These are phyloP conservation scores for Colletotrichum shisoi DNA, from an alignment of 2,329 filamentous ascomycete genomes.

Conservation along the genomic window DNA sequence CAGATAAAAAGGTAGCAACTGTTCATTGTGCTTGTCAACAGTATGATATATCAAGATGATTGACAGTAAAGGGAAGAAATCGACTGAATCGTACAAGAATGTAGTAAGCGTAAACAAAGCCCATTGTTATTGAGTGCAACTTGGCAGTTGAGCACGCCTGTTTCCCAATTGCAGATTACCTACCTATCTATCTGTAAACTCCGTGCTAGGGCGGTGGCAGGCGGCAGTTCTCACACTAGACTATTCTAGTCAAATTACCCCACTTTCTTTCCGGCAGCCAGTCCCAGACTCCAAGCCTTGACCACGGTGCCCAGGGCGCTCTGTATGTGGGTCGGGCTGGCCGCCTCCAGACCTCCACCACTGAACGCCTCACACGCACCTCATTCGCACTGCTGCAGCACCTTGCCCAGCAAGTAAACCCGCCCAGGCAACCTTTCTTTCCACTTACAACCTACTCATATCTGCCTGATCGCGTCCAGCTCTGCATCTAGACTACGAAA, in stretches of 20 bases:
- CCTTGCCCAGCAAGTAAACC: constrained; percentile 11
- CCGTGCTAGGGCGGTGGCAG: constrained; percentile 7
- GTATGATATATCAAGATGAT: background rate
- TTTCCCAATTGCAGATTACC: constrained; percentile 30
- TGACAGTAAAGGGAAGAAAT: too few relatives aligned
- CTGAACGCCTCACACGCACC: constrained; percentile 30
- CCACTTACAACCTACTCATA: constrained; percentile 10
- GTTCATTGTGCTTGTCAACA: too few relatives aligned
- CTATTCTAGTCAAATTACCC: background rate
- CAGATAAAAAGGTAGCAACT: too few relatives aligned
- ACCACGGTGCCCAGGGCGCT: background rate
- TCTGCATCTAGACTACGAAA: constrained; percentile 26
- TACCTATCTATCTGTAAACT: too few relatives aligned
- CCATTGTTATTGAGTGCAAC: too few relatives aligned
- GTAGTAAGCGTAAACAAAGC: background rate
- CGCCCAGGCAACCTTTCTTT: constrained; percentile 13
- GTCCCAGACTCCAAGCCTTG: constrained; percentile 21
- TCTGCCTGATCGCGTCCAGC: constrained; percentile 32
- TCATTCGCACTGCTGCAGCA: constrained; percentile 11
- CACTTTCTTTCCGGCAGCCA: constrained; percentile 21
- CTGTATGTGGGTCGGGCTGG: constrained; percentile 14
- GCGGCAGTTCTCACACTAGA: constrained; percentile 18
- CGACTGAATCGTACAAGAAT: background rate
- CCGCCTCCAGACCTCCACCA: constrained; percentile 31
- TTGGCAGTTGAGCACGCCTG: constrained; percentile 26